Evolutionary conservation across 2,329 filamentous ascomycete genomes (phyloP).

Genomic region (Trichoderma atrobrunneum): DNA sequence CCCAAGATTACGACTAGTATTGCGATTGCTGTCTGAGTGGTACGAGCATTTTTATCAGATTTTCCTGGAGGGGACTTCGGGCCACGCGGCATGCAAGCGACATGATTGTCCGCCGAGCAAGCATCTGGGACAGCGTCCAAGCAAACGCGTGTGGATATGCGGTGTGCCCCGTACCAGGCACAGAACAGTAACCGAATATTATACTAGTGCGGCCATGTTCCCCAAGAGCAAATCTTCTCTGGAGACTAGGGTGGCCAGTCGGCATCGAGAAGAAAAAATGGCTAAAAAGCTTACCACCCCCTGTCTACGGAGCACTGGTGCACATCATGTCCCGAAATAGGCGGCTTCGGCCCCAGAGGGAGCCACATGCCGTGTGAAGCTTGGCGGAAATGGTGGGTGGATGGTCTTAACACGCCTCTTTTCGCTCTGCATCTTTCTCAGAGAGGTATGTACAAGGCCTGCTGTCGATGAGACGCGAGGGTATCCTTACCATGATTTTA

Average conservation of each 20-base stretch:
- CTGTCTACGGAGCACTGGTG: constrained; percentile 18
- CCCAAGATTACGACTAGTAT: background rate
- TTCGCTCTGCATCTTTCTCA: background rate
- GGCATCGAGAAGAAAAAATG: constrained; percentile 17
- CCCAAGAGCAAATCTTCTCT: background rate
- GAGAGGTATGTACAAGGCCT: background rate
- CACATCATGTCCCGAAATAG: constrained; percentile 26
- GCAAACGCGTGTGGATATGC: constrained; percentile 7
- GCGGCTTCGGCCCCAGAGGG: constrained; percentile 21
- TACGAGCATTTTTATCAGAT: background rate
- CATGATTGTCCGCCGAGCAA: constrained; percentile 6
- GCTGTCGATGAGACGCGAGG: background rate
- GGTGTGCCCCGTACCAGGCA: constrained; percentile 6
- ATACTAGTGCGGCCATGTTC: background rate
- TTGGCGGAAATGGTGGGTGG: constrained; percentile 25
- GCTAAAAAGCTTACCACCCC: constrained; percentile 21
- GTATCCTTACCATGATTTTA: background rate
- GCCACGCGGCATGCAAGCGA: constrained; percentile 17
- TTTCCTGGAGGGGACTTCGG: background rate
- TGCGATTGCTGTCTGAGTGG: background rate
- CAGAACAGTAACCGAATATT: background rate
- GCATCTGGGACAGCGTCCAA: background rate
- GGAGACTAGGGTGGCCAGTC: constrained; percentile 16
- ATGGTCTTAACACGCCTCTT: background rate
- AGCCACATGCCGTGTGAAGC: constrained; percentile 30